A percentile compares a stretch with the other conserved stretches of the same genome.
Conservation (phyloP, 768 basidiomycete genomes). For the Lactarius tabidus region DNA sequence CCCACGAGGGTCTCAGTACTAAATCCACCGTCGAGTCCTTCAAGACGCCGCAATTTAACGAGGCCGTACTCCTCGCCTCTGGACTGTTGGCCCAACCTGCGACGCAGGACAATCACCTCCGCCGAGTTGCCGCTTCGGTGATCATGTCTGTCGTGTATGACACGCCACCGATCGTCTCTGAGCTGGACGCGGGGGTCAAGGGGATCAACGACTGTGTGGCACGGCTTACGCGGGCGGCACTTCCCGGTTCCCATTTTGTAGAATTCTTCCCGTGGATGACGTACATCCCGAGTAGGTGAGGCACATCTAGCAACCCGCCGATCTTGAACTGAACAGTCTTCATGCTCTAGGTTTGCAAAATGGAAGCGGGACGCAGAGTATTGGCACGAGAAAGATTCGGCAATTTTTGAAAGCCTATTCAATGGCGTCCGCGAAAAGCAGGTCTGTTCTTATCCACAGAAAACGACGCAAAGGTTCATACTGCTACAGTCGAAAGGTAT, state of each 20-base stretch:
- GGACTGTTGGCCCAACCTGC: neutral
- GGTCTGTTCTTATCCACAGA: neutral
- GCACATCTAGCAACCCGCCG: neutral
- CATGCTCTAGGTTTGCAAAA: constrained; percentile 6
- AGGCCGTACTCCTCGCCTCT: constrained; percentile 3
- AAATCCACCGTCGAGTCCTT: neutral
- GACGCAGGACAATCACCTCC: neutral
- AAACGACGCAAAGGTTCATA: neutral
- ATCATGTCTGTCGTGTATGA: constrained; percentile 20
- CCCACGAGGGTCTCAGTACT: constrained; percentile 14
- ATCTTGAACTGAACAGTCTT: neutral
- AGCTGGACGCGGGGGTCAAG: neutral
- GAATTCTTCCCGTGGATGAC: constrained; percentile 20
- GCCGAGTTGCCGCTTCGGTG: constrained; percentile 4
- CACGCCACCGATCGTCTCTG: neutral
- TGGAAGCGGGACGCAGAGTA: constrained; percentile 18
- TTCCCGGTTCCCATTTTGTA: constrained; percentile 13
- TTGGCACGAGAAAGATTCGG: constrained; percentile 5
- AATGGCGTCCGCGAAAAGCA: constrained; percentile 2
- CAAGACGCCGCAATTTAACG: constrained; percentile 2
- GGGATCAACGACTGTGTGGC: neutral
- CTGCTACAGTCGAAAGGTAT: neutral
- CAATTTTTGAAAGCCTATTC: constrained; percentile 9
- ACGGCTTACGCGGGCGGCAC: neutral
- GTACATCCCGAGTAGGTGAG: constrained; percentile 3